Base-by-base conservation (phyloP, 2,329 filamentous ascomycete species). In the Hymenoscyphus repandus region DNA sequence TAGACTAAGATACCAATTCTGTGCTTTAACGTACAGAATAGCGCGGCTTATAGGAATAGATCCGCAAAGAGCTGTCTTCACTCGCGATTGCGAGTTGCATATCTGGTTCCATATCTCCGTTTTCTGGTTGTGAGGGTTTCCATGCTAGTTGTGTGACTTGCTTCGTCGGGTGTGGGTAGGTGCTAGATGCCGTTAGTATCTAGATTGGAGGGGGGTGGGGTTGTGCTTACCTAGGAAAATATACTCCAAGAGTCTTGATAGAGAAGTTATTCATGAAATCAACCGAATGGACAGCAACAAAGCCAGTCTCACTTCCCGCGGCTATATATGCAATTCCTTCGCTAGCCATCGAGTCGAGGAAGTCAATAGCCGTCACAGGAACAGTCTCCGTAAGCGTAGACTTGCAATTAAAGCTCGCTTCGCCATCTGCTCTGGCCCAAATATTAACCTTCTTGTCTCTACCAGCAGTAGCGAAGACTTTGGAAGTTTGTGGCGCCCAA, bases 381-480 rank as follows among this genome's bases (percentile, higher is more conserved):
- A 75, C 73, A 15, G 77, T 75, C 43, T 79, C 72, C 0, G 77
- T 62, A 18, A 74, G 75, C 54, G 69, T 64, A 55, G 86, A 82
- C 15, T 67, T 66, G 18, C 64, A 51, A 15, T 48, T 43, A 40
- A 62, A 60, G 2, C 46, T 50, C 61, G 64, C n/a, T 58, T 59
- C 7, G 60, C 66, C 53, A 62, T 55, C 69, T 33, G 60, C 58
- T 15, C 37, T 60, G 40, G 32, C 50, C 88, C 88, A 92, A 39
- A 91, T 64, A 64, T 87, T 88, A 34, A 95, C 83, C 22, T 77
- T 78, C 71, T 95, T 97, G 69, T 99, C 93, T 61, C 93, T 78
- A 2, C 91, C 90, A 1, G 91, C 92, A 0, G 93, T 99, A 11
- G 87, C 86, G 68, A 99, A 99, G 27, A 77, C 68, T 5, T 69